phyloP scores from a whole-genome alignment of 2,329 filamentous ascomycete species.

The Calonectria leucothoes region DNA sequence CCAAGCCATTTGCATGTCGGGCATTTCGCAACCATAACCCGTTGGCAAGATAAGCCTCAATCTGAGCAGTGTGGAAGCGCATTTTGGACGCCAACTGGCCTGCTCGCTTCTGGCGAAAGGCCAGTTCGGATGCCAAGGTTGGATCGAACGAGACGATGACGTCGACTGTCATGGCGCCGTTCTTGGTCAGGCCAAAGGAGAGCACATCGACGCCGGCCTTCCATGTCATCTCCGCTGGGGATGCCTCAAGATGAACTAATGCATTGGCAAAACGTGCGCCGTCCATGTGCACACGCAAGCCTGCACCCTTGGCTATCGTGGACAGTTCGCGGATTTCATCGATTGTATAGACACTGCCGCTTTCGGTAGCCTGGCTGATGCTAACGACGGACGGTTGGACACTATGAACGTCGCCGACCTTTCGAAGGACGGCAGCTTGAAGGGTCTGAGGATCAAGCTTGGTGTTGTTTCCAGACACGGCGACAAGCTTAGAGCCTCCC shows the following conservation, averaged over 20 bases:
- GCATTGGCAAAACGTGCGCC: background rate
- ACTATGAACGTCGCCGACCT: background rate
- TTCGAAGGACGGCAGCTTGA: background rate
- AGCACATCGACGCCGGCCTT: background rate
- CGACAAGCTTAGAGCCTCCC: background rate
- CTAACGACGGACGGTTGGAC: background rate
- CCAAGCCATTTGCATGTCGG: background rate
- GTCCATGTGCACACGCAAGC: background rate
- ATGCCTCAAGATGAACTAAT: background rate
- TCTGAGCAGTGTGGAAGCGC: background rate
- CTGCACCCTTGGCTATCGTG: background rate
- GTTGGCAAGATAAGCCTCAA: background rate
- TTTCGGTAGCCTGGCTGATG: slow-evolving; percentile 6
- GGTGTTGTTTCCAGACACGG: background rate
- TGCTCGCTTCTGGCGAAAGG: background rate
- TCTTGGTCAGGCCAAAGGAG: background rate
- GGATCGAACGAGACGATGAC: background rate
- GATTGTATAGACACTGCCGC: background rate
- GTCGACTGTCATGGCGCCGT: background rate
- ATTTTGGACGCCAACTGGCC: background rate
- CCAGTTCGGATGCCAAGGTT: background rate
- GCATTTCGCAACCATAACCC: background rate
- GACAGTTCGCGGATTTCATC: background rate
- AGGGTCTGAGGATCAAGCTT: background rate
- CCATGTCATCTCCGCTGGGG: background rate